Percentiles rank a stretch among this genome's conserved stretches.
These are phyloP conservation scores for Luffa acutangula DNA, from an alignment of 306 rosid species.

Conservation along the genomic window DNA sequence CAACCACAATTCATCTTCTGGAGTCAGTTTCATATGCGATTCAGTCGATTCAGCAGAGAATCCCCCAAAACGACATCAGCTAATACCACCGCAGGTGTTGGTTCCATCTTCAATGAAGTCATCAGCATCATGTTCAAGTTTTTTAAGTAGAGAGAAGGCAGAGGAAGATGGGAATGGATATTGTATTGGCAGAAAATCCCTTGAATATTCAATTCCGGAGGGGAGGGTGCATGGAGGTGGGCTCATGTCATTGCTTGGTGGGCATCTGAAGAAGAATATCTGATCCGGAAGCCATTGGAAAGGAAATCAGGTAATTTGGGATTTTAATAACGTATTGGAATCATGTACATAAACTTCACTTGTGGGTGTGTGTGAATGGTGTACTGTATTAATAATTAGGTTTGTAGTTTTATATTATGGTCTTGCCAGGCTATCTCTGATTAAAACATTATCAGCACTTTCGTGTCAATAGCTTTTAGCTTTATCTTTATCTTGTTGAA, in stretches of 20 bases:
- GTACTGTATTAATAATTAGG: neutral
- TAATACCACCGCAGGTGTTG: slow-evolving; percentile 48
- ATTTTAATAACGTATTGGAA: neutral
- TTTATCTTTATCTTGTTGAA: neutral
- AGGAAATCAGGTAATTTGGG: neutral
- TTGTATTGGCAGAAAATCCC: slow-evolving; percentile 20
- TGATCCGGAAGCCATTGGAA: neutral
- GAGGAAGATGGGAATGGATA: slow-evolving; percentile 25
- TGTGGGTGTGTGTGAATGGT: neutral
- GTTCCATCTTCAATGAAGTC: slow-evolving; percentile 67
- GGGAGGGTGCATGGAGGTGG: slow-evolving; percentile 73
- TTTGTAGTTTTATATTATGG: slow-evolving; percentile 1
- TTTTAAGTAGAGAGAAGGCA: slow-evolving; percentile 22
- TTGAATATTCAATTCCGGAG: slow-evolving; percentile 38
- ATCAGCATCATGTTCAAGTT: slow-evolving; percentile 30
- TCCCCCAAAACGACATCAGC: slow-evolving; percentile 25
- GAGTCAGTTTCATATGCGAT: slow-evolving; percentile 49
- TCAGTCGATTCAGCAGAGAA: slow-evolving; percentile 51
- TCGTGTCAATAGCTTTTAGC: neutral
- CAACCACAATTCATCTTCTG: slow-evolving; percentile 54
- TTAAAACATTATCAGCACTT: neutral
- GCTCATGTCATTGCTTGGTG: slow-evolving; percentile 55
- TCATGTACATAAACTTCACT: neutral
- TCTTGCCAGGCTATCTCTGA: neutral
- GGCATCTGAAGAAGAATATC: slow-evolving; percentile 31